Evolutionary conservation across 495 filamentous ascomycete genomes (phyloP).

Genomic region (Penicillium canariense): DNA sequence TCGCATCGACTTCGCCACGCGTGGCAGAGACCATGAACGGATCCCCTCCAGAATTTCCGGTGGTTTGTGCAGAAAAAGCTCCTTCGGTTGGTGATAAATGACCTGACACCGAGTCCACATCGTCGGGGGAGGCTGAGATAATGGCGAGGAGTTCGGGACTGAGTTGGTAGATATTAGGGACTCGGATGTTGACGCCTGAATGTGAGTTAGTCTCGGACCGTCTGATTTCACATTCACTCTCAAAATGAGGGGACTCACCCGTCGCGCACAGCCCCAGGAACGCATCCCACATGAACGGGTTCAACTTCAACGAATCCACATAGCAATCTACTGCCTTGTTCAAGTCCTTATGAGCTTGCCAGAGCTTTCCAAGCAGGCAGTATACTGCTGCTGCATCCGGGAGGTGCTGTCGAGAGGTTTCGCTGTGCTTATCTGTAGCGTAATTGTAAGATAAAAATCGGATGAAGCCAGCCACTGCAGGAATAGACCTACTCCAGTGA

Average conservation of each 20-base stretch:
- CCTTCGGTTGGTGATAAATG: conserved; percentile 36
- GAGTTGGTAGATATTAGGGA: conserved; percentile 82
- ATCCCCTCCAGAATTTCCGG: conserved; percentile 42
- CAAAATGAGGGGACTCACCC: conserved; percentile 44
- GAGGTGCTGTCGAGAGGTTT: conserved; percentile 59
- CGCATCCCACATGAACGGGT: conserved; percentile 98
- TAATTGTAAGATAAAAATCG: conserved; percentile 7
- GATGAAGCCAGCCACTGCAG: neutral
- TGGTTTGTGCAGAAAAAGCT: conserved; percentile 42
- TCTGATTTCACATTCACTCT: neutral
- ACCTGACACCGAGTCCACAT: conserved; percentile 36
- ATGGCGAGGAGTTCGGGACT: conserved; percentile 61
- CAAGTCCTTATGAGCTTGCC: conserved; percentile 73
- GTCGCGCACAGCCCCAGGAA: conserved; percentile 76
- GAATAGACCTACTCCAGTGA: conserved; percentile 60
- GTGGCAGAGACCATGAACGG: conserved; percentile 46
- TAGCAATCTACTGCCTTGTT: conserved; percentile 80
- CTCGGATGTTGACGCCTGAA: conserved; percentile 70
- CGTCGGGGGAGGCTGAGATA: conserved; percentile 42
- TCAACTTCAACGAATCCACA: conserved; percentile 81
- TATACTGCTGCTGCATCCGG: conserved; percentile 81
- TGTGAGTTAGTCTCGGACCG: conserved; percentile 16
- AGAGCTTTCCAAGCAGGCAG: conserved; percentile 84
- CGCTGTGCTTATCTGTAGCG: conserved; percentile 63
- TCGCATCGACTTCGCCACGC: conserved; percentile 38